Conservation (phyloP, 352 stramenopile species). For the Globisporangium viniferum region DNA sequence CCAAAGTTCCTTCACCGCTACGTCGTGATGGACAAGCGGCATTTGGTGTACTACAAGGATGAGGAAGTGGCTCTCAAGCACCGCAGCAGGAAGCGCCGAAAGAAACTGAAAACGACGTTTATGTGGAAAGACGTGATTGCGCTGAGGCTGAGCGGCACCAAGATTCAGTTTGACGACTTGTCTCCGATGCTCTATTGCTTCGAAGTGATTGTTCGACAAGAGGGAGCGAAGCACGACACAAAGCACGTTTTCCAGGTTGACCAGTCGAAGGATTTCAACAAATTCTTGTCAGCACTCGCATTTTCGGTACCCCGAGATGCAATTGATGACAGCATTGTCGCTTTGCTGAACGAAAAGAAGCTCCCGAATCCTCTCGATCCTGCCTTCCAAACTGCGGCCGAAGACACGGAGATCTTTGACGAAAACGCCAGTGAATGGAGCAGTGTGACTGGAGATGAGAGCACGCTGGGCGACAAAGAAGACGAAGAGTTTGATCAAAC, state of each 20-base stretch:
- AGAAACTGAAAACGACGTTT: constrained; percentile 78
- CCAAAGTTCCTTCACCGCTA: constrained; percentile 82
- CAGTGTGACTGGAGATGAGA: constrained; percentile 84
- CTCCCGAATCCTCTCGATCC: constrained; percentile 53
- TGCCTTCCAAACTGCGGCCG: constrained; percentile 19
- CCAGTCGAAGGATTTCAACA: constrained; percentile 69
- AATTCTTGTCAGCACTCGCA: constrained; percentile 64
- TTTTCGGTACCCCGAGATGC: constrained; percentile 64
- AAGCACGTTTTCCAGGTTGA: constrained; percentile 85
- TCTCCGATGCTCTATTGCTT: constrained; percentile 81
- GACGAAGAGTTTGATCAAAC: constrained; percentile 71
- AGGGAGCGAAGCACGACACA: constrained; percentile 43
- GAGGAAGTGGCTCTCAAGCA: constrained; percentile 80
- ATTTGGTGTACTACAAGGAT: constrained; percentile 80
- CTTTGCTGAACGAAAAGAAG: constrained; percentile 55
- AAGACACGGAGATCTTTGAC: constrained; percentile 43
- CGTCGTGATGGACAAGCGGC: constrained; percentile 66
- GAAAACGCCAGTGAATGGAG: constrained; percentile 81
- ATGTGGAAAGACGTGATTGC: constrained; percentile 63
- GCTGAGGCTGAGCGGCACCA: constrained; percentile 57
- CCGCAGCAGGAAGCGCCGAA: constrained; percentile 66
- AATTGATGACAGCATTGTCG: constrained; percentile 62
- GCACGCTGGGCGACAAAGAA: constrained; percentile 71
- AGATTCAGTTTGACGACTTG: constrained; percentile 83
- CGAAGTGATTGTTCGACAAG: constrained; percentile 57